Evolutionary conservation across 2,329 filamentous ascomycete species (phyloP).

Genomic region (Alternaria arbusti): DNA sequence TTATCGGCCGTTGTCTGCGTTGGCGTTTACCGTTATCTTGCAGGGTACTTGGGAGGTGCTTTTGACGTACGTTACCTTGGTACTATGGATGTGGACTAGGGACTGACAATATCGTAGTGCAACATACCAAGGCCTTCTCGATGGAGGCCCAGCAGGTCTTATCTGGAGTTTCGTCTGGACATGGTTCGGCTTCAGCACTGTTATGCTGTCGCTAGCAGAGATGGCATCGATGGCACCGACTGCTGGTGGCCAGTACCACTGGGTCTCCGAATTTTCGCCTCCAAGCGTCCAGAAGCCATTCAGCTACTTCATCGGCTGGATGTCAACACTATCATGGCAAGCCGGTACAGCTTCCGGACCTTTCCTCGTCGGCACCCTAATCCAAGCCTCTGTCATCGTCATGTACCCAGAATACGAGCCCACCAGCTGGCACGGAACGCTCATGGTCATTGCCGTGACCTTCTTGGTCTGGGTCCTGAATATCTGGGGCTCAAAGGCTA

Average conservation of each 20-base stretch:
- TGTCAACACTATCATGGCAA: conserved; percentile 59
- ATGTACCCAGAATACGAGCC: conserved; percentile 52
- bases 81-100: not conserved
- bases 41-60: conserved; percentile 45
- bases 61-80: conserved; percentile 29
- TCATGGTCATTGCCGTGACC: conserved; percentile 57
- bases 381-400: conserved; percentile 53
- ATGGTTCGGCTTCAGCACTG: conserved; percentile 41
- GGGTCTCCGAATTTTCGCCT: conserved; percentile 45
- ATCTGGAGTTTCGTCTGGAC: conserved; percentile 47
- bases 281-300: conserved; percentile 34
- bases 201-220: conserved; percentile 43
- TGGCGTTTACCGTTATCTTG: conserved; percentile 43
- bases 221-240: conserved; percentile 47
- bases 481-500: conserved; percentile 36
- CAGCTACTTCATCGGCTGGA: conserved; percentile 53
- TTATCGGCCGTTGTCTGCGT: conserved; percentile 40
- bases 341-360: conserved; percentile 56
- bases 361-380: conserved; percentile 57
- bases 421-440: conserved; percentile 56
- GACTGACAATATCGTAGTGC: conserved; percentile 23
- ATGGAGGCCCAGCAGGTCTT: conserved; percentile 42
- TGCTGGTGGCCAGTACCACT: conserved; percentile 45
- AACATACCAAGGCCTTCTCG: conserved; percentile 36
- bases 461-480: conserved; percentile 54